A percentile compares a stretch with the other conserved stretches of the same genome.
phyloP scores from a whole-genome alignment of 1,284 basidiomycete genomes.

The Singerocomus rubriflavus region DNA sequence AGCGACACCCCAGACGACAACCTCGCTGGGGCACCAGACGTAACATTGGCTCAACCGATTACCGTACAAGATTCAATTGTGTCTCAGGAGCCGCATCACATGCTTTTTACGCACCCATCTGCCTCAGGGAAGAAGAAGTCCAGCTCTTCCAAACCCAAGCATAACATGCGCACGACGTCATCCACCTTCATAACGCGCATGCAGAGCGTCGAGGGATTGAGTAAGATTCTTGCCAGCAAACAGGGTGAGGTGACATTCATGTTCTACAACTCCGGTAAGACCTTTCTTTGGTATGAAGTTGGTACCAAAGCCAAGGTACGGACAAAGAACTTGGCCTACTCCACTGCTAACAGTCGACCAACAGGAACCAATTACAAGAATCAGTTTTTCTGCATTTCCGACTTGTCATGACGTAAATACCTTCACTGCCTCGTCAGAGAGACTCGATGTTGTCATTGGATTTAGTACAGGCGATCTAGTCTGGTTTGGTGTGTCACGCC shows the following conservation, averaged over 20 bases:
- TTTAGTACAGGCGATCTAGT: slow-evolving; percentile 91
- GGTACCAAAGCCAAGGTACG: slow-evolving; percentile 75
- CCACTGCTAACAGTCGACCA: not conserved
- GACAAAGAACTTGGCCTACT: slow-evolving; percentile 5
- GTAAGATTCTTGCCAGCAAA: slow-evolving; percentile 70
- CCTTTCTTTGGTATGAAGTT: slow-evolving; percentile 79
- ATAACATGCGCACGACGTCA: slow-evolving; percentile 83
- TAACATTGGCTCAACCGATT: slow-evolving; percentile 26
- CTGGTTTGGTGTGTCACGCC: slow-evolving; percentile 69
- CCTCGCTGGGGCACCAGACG: slow-evolving; percentile 38
- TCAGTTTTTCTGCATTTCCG: slow-evolving; percentile 83
- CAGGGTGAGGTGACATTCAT: slow-evolving; percentile 80
- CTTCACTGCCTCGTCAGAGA: slow-evolving; percentile 71
- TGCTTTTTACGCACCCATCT: slow-evolving; percentile 48
- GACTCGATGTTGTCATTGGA: slow-evolving; percentile 89
- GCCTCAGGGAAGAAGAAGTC: slow-evolving; percentile 59
- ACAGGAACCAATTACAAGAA: slow-evolving; percentile 82
- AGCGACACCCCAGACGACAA: slow-evolving; percentile 69
- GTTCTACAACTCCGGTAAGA: slow-evolving; percentile 82
- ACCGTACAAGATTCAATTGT: slow-evolving; percentile 33
- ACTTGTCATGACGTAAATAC: slow-evolving; percentile 90
- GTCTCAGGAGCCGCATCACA: slow-evolving; percentile 37
- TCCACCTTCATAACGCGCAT: slow-evolving; percentile 88
- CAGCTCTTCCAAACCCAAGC: slow-evolving; percentile 69
- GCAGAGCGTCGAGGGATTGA: slow-evolving; percentile 75